These are phyloP conservation scores for Solanum verrucosum DNA, from an alignment of 257 asterid species.

Conservation along the genomic window DNA sequence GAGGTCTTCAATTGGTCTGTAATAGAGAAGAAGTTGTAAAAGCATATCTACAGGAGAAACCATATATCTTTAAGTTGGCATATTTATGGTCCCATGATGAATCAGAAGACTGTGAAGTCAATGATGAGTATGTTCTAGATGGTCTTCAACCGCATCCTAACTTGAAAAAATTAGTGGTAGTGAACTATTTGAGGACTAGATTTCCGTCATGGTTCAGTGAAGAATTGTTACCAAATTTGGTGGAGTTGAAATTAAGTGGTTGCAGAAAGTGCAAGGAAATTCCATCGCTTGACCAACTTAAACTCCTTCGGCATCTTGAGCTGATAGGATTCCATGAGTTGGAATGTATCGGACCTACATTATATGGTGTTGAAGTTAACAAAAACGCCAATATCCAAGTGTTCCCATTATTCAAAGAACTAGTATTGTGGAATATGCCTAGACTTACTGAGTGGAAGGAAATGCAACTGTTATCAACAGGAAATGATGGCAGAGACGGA, in stretches of 20 bases:
- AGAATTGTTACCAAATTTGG: too few relatives aligned
- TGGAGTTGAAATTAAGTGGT: too few relatives aligned
- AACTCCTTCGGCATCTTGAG: background rate
- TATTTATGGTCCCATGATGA: background rate
- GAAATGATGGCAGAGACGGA: background rate
- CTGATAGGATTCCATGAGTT: too few relatives aligned
- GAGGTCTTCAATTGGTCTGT: slow-evolving; percentile 2
- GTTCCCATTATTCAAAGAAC: background rate
- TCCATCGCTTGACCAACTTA: background rate
- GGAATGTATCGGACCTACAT: background rate
- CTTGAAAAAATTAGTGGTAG: too few relatives aligned
- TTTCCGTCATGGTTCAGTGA: too few relatives aligned
- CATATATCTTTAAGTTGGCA: background rate
- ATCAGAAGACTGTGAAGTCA: background rate
- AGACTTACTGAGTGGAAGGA: background rate
- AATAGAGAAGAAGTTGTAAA: slow-evolving; percentile 1
- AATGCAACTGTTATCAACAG: background rate
- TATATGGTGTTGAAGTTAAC: background rate
- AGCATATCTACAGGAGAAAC: slow-evolving; percentile 3
- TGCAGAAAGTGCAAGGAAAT: slow-evolving; percentile 7
- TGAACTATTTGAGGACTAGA: too few relatives aligned
- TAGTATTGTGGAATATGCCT: background rate
- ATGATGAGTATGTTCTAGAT: background rate
- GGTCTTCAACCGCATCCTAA: background rate
- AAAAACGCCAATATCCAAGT: background rate